Evolutionary conservation across 495 filamentous ascomycete species (phyloP).

Genomic region (Podospora anserina): DNA sequence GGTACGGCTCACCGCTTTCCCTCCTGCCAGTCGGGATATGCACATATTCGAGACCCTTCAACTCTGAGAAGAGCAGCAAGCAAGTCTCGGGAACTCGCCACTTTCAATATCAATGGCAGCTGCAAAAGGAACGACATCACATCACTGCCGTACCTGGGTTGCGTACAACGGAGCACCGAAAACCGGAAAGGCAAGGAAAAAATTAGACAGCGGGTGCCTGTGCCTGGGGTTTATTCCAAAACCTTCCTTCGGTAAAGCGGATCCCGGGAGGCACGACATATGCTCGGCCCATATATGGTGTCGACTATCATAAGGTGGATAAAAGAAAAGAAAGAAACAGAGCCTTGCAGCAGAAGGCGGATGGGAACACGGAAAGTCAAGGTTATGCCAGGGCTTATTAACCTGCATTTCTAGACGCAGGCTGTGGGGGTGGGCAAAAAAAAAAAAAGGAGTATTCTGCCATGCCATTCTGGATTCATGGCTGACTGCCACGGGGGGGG

Average conservation of each 20-base stretch:
- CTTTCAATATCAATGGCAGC: background rate
- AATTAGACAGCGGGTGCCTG: background rate
- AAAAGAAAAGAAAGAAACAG: background rate
- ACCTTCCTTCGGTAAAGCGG: background rate
- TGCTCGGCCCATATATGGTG: background rate
- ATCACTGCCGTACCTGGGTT: background rate
- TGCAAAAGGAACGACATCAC: background rate
- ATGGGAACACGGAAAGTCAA: background rate
- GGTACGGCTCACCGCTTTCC: no score
- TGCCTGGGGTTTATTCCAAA: background rate
- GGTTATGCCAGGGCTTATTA: conserved; percentile 10
- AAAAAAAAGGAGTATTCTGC: background rate
- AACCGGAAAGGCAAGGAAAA: background rate
- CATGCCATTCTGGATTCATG: background rate
- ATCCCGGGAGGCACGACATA: background rate
- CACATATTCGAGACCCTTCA: background rate
- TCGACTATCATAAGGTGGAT: no score
- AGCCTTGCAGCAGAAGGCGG: conserved; percentile 9
- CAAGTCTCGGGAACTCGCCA: background rate
- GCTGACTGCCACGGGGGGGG: conserved; percentile 4
- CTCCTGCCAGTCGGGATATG: background rate
- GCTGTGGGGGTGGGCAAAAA: background rate
- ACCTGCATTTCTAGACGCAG: conserved; percentile 13
- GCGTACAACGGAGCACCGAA: background rate
- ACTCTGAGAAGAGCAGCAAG: background rate